Evolutionary conservation across 345 rosid species (phyloP).

Genomic region (Cochlearia excelsa): DNA sequence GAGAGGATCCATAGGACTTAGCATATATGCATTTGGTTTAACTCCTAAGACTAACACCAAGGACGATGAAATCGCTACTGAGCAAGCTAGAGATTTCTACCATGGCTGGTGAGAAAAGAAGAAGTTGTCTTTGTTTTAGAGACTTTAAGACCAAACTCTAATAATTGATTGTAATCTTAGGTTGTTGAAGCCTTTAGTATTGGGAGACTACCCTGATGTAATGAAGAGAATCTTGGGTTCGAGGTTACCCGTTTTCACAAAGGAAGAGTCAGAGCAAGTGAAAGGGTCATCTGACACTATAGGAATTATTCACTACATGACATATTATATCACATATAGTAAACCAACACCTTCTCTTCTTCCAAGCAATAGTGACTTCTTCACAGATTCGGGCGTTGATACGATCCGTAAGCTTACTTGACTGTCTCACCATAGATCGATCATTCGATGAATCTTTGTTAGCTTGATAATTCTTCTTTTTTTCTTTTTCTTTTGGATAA

Average conservation of each 20-base stretch:
- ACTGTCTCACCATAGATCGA: too few relatives aligned
- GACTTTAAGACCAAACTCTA: too few relatives aligned
- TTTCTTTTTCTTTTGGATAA: too few relatives aligned
- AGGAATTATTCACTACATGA: constrained; percentile 46
- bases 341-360: too few relatives aligned
- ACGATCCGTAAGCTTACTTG: too few relatives aligned
- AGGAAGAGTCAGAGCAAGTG: constrained; percentile 47
- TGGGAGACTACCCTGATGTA: constrained; percentile 61
- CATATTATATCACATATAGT: too few relatives aligned
- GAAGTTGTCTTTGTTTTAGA: neutral
- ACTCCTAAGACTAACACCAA: constrained; percentile 44
- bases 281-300: constrained; percentile 59
- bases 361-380: too few relatives aligned
- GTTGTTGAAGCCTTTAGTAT: constrained; percentile 56
- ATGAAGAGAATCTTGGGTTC: constrained; percentile 61
- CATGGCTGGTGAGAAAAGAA: constrained; percentile 39
- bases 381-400: too few relatives aligned
- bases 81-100: constrained; percentile 42
- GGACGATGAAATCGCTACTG: constrained; percentile 43
- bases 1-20: constrained; percentile 44
- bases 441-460: too few relatives aligned
- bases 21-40: constrained; percentile 30
- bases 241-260: constrained; percentile 57
- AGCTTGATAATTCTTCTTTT: too few relatives aligned
- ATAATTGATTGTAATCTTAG: constrained; percentile 23